A percentile compares a stretch with the other conserved stretches of the same genome.
phyloP scores from a whole-genome alignment of 2,329 filamentous ascomycete genomes.

The Neurospora sp. region DNA sequence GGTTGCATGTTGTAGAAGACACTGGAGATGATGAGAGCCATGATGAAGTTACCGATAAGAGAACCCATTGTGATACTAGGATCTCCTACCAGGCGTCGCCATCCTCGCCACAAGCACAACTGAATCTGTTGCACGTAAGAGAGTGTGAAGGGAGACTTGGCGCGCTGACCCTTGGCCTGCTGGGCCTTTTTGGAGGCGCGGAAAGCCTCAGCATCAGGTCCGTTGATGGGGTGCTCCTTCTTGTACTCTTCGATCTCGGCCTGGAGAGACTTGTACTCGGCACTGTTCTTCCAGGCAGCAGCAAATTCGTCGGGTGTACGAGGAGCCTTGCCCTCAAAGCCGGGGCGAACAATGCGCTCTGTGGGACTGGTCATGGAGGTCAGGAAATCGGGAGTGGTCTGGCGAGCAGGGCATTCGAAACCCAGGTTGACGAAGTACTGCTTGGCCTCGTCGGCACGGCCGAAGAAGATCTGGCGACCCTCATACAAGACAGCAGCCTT shows the following conservation, averaged over 20 bases:
- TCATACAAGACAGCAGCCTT: slow-evolving; percentile 50
- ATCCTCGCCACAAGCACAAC: slow-evolving; percentile 75
- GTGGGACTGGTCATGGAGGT: slow-evolving; percentile 56
- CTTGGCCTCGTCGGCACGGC: slow-evolving; percentile 47
- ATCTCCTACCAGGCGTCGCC: slow-evolving; percentile 66
- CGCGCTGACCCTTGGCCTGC: slow-evolving; percentile 48
- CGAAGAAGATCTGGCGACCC: slow-evolving; percentile 54
- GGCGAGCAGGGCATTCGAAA: slow-evolving; percentile 55
- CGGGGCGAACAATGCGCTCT: slow-evolving; percentile 45
- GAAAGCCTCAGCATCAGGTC: slow-evolving; percentile 47
- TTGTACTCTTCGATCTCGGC: slow-evolving; percentile 48
- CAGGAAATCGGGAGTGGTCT: slow-evolving; percentile 62
- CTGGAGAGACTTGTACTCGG: slow-evolving; percentile 39
- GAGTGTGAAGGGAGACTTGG: slow-evolving; percentile 72
- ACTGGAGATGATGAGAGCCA: slow-evolving; percentile 67
- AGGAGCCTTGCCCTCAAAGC: slow-evolving; percentile 45
- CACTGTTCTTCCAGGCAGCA: slow-evolving; percentile 44
- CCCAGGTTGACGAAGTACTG: slow-evolving; percentile 58
- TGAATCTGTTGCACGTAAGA: slow-evolving; percentile 65
- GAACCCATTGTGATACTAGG: slow-evolving; percentile 61
- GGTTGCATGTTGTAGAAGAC: slow-evolving; percentile 69
- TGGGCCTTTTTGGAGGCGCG: slow-evolving; percentile 42
- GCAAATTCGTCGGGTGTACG: slow-evolving; percentile 54
- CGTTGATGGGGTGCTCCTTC: slow-evolving; percentile 39
- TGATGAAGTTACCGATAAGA: slow-evolving; percentile 60